Evolutionary conservation across 2,329 filamentous ascomycete species (phyloP).

Genomic region (Sporothrix humicola): DNA sequence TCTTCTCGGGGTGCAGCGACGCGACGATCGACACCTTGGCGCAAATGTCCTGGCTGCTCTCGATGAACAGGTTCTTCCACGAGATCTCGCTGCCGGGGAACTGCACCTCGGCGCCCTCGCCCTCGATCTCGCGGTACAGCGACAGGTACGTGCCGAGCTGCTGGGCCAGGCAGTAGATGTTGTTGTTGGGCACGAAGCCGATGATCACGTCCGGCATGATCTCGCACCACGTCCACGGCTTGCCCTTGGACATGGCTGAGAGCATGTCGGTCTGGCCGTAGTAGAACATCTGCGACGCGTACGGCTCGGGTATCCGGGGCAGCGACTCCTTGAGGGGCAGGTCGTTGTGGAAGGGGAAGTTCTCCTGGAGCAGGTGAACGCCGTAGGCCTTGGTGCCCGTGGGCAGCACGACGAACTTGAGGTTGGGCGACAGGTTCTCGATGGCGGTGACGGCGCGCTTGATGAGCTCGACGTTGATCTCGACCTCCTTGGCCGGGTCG

Average conservation of each 20-base stretch:
- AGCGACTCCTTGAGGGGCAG: conserved; percentile 49
- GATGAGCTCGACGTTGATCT: conserved; percentile 49
- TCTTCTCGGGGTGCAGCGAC: conserved; percentile 49
- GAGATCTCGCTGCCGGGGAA: conserved; percentile 49
- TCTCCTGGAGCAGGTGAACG: conserved; percentile 42
- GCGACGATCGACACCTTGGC: conserved; percentile 49
- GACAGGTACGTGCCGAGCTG: conserved; percentile 48
- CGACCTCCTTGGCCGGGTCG: conserved; percentile 44
- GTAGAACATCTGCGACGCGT: conserved; percentile 53
- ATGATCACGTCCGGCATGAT: conserved; percentile 52
- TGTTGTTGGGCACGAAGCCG: conserved; percentile 52
- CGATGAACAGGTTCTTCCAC: conserved; percentile 48
- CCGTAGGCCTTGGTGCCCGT: conserved; percentile 52
- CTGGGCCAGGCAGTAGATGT: conserved; percentile 51
- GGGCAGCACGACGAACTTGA: conserved; percentile 50
- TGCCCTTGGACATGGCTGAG: conserved; percentile 45
- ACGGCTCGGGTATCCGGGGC: conserved; percentile 50
- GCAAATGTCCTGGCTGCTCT: conserved; percentile 50
- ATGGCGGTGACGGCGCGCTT: conserved; percentile 48
- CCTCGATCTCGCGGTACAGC: conserved; percentile 47
- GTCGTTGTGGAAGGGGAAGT: conserved; percentile 43
- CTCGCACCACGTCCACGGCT: conserved; percentile 52
- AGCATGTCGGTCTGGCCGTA: conserved; percentile 53
- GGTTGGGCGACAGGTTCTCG: conserved; percentile 46
- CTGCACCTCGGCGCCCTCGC: conserved; percentile 47